A percentile compares a stretch with the other conserved stretches of the same genome.
Evolutionary conservation across 192 early-diverging fungal genomes (phyloP).

Genomic region (Backusella circina): DNA sequence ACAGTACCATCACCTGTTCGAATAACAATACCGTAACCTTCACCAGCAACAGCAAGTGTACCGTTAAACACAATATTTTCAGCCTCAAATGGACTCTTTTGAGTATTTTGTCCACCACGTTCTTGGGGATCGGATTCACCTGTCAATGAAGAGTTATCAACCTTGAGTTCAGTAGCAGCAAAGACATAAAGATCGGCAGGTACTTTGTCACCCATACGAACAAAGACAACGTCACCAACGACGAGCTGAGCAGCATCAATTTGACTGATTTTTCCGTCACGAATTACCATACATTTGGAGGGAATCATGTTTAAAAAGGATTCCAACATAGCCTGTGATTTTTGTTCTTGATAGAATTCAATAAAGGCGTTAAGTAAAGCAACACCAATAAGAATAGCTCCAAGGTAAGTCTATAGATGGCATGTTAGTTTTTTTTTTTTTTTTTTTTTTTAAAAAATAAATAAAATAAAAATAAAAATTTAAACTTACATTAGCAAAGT

Average conservation of each 20-base stretch:
- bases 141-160: constrained; percentile 95
- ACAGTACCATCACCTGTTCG: constrained; percentile 92
- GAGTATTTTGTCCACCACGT: constrained; percentile 57
- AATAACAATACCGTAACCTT: constrained; percentile 90
- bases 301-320: constrained; percentile 93
- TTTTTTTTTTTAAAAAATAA: background rate
- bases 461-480: constrained; percentile 3
- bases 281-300: constrained; percentile 72
- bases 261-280: constrained; percentile 68
- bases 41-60: constrained; percentile 79
- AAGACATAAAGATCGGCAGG: constrained; percentile 90
- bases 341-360: constrained; percentile 91
- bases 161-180: constrained; percentile 82
- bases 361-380: constrained; percentile 89
- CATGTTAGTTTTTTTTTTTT: background rate
- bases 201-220: constrained; percentile 91
- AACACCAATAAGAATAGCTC: constrained; percentile 83
- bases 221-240: constrained; percentile 83
- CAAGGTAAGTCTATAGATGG: constrained; percentile 75
- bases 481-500: constrained; percentile 72
- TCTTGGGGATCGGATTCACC: constrained; percentile 96
- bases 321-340: constrained; percentile 83
- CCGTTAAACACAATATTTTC: constrained; percentile 91
- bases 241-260: constrained; percentile 74
- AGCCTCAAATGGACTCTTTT: constrained; percentile 87